Conservation (phyloP, 345 rosid genomes). For the Conringia planisiliqua region DNA sequence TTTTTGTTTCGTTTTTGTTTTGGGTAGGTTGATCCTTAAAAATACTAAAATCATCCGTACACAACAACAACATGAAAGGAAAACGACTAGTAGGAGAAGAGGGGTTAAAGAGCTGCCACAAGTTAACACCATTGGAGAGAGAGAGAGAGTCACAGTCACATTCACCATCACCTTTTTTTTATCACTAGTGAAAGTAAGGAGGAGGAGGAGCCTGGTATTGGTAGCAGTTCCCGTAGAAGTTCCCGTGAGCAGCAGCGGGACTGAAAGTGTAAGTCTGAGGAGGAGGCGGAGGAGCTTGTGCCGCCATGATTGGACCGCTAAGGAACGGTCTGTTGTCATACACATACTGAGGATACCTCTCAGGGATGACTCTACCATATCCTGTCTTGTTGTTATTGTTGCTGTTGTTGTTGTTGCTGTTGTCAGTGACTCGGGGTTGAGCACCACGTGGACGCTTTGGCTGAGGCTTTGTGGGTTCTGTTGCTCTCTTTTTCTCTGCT, state of each 20-base stretch:
- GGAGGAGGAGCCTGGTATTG: conserved; percentile 78
- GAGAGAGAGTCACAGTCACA: conserved; percentile 61
- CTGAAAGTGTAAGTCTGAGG: conserved; percentile 68
- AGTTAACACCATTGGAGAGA: conserved; percentile 31
- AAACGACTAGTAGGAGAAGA: conserved; percentile 4
- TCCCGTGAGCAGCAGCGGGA: conserved; percentile 67
- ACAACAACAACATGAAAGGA: conserved; percentile 42
- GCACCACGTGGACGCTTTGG: conserved; percentile 88
- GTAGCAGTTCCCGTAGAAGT: conserved; percentile 90
- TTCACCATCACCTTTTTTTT: conserved; percentile 21
- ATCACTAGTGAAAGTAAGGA: conserved; percentile 58
- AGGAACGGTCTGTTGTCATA: conserved; percentile 80
- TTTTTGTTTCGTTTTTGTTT: conserved; percentile 19
- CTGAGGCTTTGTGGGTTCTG: conserved; percentile 84
- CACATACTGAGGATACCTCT: conserved; percentile 73
- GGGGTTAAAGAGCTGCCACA: conserved; percentile 32
- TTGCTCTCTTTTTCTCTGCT: conserved; percentile 84
- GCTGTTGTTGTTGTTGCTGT: conserved; percentile 25
- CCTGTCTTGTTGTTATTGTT: conserved; percentile 35
- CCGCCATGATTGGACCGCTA: conserved; percentile 46
- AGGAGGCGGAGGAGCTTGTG: conserved; percentile 60
- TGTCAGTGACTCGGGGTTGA: conserved; percentile 53
- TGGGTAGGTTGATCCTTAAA: conserved; percentile 35
- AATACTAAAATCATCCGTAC: conserved; percentile 72
- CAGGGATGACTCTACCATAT: conserved; percentile 61